Conservation (phyloP, 176 grass and related monocot species). For the Rhynchospora pubera region DNA sequence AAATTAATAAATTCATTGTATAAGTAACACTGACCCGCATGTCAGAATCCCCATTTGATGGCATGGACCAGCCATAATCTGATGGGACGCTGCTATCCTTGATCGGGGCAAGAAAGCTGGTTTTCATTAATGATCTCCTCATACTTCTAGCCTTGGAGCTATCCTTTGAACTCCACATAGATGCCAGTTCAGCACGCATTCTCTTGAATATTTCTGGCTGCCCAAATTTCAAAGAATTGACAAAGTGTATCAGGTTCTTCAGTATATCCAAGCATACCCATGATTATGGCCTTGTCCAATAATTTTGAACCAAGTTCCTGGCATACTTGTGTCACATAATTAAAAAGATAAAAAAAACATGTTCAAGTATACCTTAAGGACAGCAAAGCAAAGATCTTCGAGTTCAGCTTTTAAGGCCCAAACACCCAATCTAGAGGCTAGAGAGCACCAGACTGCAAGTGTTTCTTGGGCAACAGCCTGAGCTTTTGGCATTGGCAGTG, state of each 20-base stretch:
- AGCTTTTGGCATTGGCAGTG: slow-evolving; percentile 80
- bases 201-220: slow-evolving; percentile 77
- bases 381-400: slow-evolving; percentile 99
- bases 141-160: slow-evolving; percentile 48
- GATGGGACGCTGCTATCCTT: slow-evolving; percentile 35
- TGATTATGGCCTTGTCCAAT: neutral
- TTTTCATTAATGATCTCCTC: slow-evolving; percentile 65
- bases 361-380: slow-evolving; percentile 66
- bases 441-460: slow-evolving; percentile 86
- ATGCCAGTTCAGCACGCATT: slow-evolving; percentile 80
- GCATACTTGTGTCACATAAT: neutral
- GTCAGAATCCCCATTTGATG: slow-evolving; percentile 47
- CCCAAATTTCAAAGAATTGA: slow-evolving; percentile 10
- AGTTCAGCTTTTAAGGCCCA: slow-evolving; percentile 98
- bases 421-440: slow-evolving; percentile 90
- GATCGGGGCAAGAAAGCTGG: slow-evolving; percentile 39
- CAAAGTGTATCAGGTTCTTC: slow-evolving; percentile 14
- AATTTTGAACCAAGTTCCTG: neutral
- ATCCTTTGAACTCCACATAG: slow-evolving; percentile 64
- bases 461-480: slow-evolving; percentile 98
- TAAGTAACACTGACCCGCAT: slow-evolving; percentile 45
- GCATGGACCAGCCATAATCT: slow-evolving; percentile 35
- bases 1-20: slow-evolving; percentile 2
- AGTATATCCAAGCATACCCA: neutral
- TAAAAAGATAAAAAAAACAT: neutral